Conservation (phyloP, 78 protist species). For the Speleostelium caveatum region DNA sequence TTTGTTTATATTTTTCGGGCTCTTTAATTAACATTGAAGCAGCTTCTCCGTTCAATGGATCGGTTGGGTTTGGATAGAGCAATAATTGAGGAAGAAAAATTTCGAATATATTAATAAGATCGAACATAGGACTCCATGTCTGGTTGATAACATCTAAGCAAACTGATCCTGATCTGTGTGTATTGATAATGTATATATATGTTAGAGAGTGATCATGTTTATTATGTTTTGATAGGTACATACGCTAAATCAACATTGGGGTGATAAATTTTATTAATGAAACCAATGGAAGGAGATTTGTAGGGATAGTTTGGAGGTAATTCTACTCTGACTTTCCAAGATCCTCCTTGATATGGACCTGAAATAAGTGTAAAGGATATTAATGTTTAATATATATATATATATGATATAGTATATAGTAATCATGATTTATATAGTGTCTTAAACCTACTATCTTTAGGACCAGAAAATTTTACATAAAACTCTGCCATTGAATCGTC, state of each 20-base stretch:
- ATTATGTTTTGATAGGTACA: neutral
- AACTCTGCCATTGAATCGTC: conserved; percentile 78
- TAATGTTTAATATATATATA: neutral
- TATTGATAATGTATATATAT: neutral
- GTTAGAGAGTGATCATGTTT: too few species aligned
- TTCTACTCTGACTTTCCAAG: conserved; percentile 95
- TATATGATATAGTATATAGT: neutral
- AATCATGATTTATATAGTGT: neutral
- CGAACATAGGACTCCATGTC: conserved; percentile 98
- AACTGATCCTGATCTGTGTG: conserved; percentile 96
- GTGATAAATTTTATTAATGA: conserved; percentile 95
- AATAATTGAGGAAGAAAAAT: conserved; percentile 97
- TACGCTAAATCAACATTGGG: conserved; percentile 97
- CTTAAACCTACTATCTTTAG: conserved; percentile 39
- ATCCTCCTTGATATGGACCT: conserved; percentile 95
- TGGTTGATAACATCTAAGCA: conserved; percentile 98
- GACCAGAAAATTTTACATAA: conserved; percentile 65
- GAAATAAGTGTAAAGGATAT: neutral
- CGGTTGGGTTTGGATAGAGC: conserved; percentile 97
- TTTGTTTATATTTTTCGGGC: conserved; percentile 75
- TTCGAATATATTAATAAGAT: conserved; percentile 94
- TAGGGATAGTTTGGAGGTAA: conserved; percentile 97
- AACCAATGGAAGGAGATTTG: conserved; percentile 97
- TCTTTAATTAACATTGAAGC: conserved; percentile 91
- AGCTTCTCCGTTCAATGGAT: conserved; percentile 98